Conservation (phyloP, 768 basidiomycete species). For the Fibroporia radiculosa region DNA sequence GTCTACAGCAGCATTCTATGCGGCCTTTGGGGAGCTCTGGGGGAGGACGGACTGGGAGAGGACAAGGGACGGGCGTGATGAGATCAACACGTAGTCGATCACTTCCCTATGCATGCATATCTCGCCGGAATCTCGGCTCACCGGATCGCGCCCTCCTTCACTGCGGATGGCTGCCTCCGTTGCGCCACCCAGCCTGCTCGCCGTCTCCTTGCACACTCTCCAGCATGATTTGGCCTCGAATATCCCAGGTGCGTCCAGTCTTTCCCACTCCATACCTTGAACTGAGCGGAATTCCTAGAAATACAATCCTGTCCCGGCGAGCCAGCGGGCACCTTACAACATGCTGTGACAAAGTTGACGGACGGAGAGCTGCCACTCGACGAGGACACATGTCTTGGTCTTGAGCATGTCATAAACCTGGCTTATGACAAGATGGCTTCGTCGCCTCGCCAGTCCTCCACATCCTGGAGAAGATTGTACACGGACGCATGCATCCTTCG, state of each 20-base stretch:
- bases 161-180: not conserved
- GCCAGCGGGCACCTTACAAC: not conserved
- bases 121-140: not conserved
- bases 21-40: too few species aligned
- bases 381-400: not conserved
- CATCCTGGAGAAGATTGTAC: constrained; percentile 59
- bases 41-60: not conserved
- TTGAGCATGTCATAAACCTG: constrained; percentile 37
- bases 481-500: constrained; percentile 66
- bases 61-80: not conserved
- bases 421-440: constrained; percentile 46
- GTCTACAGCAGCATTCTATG: too few species aligned
- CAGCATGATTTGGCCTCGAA: too few species aligned
- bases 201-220: too few species aligned
- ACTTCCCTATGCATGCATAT: not conserved
- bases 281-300: too few species aligned
- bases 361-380: not conserved
- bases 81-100: not conserved
- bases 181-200: too few species aligned
- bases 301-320: not conserved
- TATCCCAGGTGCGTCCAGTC: too few species aligned
- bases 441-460: constrained; percentile 21
- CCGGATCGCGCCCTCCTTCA: not conserved
- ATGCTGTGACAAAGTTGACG: not conserved
- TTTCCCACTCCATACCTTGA: too few species aligned